Percentiles rank a stretch among this genome's conserved stretches.
phyloP scores from a whole-genome alignment of 108 stramenopile genomes.

The Conticribra guillardii region DNA sequence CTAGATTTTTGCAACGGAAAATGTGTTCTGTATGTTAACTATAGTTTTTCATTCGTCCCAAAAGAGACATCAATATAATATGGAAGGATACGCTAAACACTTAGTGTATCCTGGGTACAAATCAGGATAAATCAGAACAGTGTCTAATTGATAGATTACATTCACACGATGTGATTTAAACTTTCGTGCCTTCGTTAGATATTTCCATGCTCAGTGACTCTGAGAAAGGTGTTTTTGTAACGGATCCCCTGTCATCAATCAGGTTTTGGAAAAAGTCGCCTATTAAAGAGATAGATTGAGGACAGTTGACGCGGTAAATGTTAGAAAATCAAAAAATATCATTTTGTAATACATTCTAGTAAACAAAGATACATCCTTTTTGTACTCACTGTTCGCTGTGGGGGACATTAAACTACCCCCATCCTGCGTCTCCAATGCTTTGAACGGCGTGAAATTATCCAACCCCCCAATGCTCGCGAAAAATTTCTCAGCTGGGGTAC shows the following conservation, averaged over 20 bases:
- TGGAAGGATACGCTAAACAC: no score
- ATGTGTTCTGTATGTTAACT: no score
- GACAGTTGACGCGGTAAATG: background rate
- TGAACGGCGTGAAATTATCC: conserved; percentile 33
- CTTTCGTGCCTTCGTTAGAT: background rate
- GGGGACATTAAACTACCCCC: conserved; percentile 32
- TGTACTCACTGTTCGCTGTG: conserved; percentile 35
- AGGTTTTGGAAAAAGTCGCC: conserved; percentile 27
- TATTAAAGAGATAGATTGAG: background rate
- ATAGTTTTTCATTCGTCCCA: no score
- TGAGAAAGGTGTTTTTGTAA: conserved; percentile 5
- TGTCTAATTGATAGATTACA: no score
- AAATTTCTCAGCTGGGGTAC: conserved; percentile 36
- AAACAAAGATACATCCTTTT: no score
- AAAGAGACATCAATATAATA: no score
- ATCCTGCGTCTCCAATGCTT: conserved; percentile 1
- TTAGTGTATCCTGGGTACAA: no score
- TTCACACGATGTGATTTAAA: background rate
- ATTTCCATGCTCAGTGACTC: background rate
- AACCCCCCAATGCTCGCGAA: conserved; percentile 29
- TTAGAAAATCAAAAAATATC: background rate
- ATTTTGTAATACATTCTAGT: no score
- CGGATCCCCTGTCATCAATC: conserved; percentile 31
- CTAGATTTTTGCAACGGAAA: no score
- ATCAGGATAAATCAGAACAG: no score